phyloP scores from a whole-genome alignment of 2,329 filamentous ascomycete species.

The Mycogone perniciosa region DNA sequence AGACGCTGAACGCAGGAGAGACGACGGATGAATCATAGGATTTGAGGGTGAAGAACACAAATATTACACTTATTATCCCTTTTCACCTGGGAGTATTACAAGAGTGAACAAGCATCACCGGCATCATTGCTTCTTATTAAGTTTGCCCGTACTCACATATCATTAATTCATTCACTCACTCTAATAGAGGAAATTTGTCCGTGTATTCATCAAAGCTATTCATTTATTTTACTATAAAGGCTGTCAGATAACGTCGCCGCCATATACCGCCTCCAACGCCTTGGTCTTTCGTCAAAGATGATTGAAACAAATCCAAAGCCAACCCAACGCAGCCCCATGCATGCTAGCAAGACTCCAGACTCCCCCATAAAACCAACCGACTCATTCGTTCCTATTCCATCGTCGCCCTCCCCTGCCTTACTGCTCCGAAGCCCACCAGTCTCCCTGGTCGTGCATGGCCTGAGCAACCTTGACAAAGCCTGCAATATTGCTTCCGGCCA shows the following conservation, averaged over 20 bases:
- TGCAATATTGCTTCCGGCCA: constrained; percentile 94
- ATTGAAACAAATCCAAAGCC: no score
- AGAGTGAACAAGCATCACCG: no score
- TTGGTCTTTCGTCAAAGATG: no score
- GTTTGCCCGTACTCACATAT: no score
- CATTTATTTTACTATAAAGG: no score
- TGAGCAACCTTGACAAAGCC: constrained; percentile 93
- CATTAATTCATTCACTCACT: no score
- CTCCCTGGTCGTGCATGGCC: constrained; percentile 94
- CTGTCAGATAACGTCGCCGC: no score
- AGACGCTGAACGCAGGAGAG: constrained; percentile 9
- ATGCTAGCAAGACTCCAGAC: neutral
- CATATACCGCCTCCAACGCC: no score
- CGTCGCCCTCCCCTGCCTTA: constrained; percentile 9
- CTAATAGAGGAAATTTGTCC: no score
- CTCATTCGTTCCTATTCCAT: neutral
- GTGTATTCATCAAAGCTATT: no score
- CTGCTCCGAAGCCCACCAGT: constrained; percentile 62
- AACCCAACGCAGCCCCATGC: neutral
- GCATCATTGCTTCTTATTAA: no score
- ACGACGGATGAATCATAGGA: constrained; percentile 1
- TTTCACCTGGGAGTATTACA: no score
- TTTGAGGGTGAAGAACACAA: neutral
- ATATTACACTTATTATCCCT: neutral
- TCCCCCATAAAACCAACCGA: neutral